A percentile compares a stretch with the other conserved stretches of the same genome.
phyloP scores from a whole-genome alignment of 768 basidiomycete species.

The Rhodotorula babjevae region DNA sequence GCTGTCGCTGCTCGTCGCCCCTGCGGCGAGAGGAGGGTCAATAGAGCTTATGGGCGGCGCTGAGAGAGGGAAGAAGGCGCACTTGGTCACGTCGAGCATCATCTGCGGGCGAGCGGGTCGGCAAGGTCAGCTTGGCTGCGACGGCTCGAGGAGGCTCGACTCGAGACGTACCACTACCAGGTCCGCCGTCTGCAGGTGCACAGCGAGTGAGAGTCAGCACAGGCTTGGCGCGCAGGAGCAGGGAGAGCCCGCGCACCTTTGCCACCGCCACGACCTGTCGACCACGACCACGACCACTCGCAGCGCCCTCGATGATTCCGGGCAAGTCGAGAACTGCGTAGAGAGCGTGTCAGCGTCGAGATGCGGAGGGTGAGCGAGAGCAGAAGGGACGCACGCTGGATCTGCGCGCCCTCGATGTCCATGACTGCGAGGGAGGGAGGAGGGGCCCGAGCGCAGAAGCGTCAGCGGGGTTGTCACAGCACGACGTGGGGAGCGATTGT shows the following conservation, averaged over 20 bases:
- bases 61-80: neutral
- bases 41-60: neutral
- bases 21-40: conserved; percentile 47
- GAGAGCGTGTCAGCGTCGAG: no score
- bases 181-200: conserved; percentile 75
- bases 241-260: conserved; percentile 15
- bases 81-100: conserved; percentile 86
- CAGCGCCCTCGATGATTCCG: conserved; percentile 48
- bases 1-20: conserved; percentile 72
- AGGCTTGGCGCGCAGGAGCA: no score
- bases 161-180: conserved; percentile 58
- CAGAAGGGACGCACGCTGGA: conserved; percentile 55
- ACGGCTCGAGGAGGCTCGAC: no score
- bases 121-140: neutral
- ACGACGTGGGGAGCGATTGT: no score
- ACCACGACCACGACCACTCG: conserved; percentile 73
- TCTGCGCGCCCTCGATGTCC: conserved; percentile 87
- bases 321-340: conserved; percentile 42
- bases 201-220: neutral
- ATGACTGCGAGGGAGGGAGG: conserved; percentile 53
- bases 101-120: conserved; percentile 46
- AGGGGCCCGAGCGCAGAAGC: no score
- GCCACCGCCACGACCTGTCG: conserved; percentile 84
- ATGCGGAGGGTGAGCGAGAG: neutral
- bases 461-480: no score